A percentile compares a stretch with the other conserved stretches of the same genome.
phyloP scores from a whole-genome alignment of 257 asterid species.

The Oldenlandia corymbosa region DNA sequence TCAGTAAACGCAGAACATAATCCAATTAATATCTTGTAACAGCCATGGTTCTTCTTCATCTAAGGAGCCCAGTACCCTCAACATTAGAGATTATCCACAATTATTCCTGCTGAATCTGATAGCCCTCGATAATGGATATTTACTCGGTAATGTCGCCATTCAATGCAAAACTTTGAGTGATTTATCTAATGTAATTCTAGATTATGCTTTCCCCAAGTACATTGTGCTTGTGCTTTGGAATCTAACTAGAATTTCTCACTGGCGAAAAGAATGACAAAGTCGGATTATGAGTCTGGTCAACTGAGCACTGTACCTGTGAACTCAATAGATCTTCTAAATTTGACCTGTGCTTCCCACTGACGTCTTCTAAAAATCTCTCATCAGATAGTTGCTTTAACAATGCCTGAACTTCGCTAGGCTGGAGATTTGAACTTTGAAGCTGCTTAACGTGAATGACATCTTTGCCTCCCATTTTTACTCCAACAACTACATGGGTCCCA shows the following conservation, averaged over 20 bases:
- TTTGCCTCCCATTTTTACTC: constrained; percentile 98
- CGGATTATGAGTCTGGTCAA: background rate
- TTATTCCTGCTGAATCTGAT: background rate
- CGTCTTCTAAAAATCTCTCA: constrained; percentile 57
- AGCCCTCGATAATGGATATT: background rate
- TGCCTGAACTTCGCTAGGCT: constrained; percentile 73
- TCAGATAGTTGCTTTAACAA: constrained; percentile 79
- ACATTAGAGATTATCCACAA: background rate
- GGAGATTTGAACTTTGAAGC: constrained; percentile 71
- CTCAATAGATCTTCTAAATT: constrained; percentile 33
- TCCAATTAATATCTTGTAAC: background rate
- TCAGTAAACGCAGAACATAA: background rate
- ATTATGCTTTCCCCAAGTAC: background rate
- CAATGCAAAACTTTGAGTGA: background rate
- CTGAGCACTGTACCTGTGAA: constrained; percentile 47
- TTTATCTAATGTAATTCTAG: too few relatives aligned
- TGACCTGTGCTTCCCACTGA: constrained; percentile 24
- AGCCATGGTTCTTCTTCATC: background rate
- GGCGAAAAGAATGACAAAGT: background rate
- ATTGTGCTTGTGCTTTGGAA: background rate
- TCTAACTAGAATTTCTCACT: background rate
- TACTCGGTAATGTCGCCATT: background rate
- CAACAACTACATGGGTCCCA: constrained; percentile 87
- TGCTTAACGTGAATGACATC: constrained; percentile 91
- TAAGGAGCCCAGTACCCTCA: background rate